phyloP scores from a whole-genome alignment of 495 filamentous ascomycete genomes.

The Trichoderma erinaceum region DNA sequence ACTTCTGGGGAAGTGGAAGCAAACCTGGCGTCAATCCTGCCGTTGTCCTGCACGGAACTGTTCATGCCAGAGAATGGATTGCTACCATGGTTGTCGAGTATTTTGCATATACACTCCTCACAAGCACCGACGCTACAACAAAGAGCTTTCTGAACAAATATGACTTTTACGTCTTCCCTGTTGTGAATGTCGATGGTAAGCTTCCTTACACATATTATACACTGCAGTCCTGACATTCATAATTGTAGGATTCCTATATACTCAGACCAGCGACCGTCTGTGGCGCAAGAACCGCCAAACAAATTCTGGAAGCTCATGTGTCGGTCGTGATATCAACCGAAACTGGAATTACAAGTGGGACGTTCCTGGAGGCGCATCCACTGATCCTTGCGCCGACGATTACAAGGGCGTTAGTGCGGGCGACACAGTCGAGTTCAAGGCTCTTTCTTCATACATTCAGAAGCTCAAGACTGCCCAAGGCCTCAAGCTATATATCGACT shows the following conservation, averaged over 20 bases:
- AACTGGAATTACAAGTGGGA: conserved; percentile 56
- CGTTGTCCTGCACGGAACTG: conserved; percentile 54
- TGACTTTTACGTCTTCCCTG: conserved; percentile 57
- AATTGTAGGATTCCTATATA: conserved; percentile 50
- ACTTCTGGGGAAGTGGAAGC: conserved; percentile 49
- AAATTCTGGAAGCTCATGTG: conserved; percentile 36
- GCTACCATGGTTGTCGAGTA: conserved; percentile 52
- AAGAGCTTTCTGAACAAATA: conserved; percentile 49
- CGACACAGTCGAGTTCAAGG: conserved; percentile 30
- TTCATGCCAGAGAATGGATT: conserved; percentile 63
- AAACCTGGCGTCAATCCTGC: conserved; percentile 49
- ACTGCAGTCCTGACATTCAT: conserved; percentile 13
- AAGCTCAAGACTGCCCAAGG: conserved; percentile 36
- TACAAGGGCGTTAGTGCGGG: conserved; percentile 43
- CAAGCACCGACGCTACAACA: conserved; percentile 31
- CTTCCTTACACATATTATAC: not conserved
- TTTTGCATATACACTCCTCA: conserved; percentile 49
- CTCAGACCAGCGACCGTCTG: conserved; percentile 50
- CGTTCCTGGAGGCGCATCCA: conserved; percentile 43
- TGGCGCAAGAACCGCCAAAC: conserved; percentile 61
- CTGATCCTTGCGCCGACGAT: conserved; percentile 47
- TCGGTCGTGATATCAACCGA: conserved; percentile 58
- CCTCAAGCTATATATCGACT: conserved; percentile 56
- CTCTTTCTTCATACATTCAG: conserved; percentile 29
- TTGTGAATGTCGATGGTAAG: conserved; percentile 58